A percentile compares a stretch with the other conserved stretches of the same genome.
Conservation (phyloP, 1,139 yeast species). For the Suhomyces coccinellae region DNA sequence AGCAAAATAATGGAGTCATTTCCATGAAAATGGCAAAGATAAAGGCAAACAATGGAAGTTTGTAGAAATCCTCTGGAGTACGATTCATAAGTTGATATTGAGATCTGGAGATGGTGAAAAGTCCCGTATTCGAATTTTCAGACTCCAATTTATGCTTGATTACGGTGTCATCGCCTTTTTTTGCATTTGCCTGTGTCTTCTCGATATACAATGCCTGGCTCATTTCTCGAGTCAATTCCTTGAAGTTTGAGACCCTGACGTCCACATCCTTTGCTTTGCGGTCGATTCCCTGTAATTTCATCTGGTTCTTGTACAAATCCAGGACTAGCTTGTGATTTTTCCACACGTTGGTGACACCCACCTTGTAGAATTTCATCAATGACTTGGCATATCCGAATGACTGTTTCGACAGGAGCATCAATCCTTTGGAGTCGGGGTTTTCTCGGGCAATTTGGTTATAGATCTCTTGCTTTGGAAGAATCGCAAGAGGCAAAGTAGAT, state of each 20-base stretch:
- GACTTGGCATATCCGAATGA: constrained; percentile 40
- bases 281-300: constrained; percentile 28
- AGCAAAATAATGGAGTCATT: constrained; percentile 60
- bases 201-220: constrained; percentile 37
- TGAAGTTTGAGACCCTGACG: constrained; percentile 29
- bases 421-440: constrained; percentile 22
- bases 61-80: constrained; percentile 55
- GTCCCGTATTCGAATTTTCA: neutral
- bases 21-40: constrained; percentile 62
- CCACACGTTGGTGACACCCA: constrained; percentile 57
- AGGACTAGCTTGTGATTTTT: constrained; percentile 28
- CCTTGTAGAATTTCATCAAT: constrained; percentile 48
- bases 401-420: constrained; percentile 35
- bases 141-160: constrained; percentile 17
- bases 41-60: constrained; percentile 64
- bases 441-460: constrained; percentile 26
- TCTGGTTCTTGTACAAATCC: constrained; percentile 22
- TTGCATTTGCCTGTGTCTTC: constrained; percentile 26
- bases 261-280: constrained; percentile 27
- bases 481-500: constrained; percentile 39
- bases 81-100: constrained; percentile 59
- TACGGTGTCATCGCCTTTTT: constrained; percentile 21
- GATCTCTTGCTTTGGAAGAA: constrained; percentile 33
- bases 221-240: constrained; percentile 34
- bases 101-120: constrained; percentile 48